Conservation (phyloP, 805 yeast genomes). For the Kluyveromyces siamensis region DNA sequence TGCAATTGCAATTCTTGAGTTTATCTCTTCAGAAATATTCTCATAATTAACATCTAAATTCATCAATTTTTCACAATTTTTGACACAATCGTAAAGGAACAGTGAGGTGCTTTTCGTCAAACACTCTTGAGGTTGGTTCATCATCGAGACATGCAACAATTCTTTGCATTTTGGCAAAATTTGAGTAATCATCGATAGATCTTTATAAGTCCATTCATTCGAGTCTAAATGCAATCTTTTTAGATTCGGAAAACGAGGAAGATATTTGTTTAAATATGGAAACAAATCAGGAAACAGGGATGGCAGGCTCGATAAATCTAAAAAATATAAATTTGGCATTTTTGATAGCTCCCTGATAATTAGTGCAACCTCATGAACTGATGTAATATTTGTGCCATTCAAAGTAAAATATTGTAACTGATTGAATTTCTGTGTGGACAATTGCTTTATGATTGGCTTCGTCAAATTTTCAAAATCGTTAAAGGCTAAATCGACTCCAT, state of each 20-base stretch:
- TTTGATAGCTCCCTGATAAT: conserved; percentile 43
- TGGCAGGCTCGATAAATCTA: conserved; percentile 69
- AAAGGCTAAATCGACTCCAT: conserved; percentile 77
- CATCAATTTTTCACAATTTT: conserved; percentile 53
- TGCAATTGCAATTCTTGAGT: conserved; percentile 66
- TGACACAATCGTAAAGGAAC: conserved; percentile 61
- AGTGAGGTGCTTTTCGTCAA: conserved; percentile 53
- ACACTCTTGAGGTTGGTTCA: conserved; percentile 41
- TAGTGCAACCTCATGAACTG: conserved; percentile 41
- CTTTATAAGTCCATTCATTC: conserved; percentile 47
- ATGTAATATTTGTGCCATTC: conserved; percentile 51
- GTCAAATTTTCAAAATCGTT: conserved; percentile 46
- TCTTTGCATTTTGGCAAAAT: conserved; percentile 59
- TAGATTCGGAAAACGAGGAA: conserved; percentile 62
- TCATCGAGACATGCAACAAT: conserved; percentile 59
- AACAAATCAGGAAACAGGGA: conserved; percentile 55
- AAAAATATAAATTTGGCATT: conserved; percentile 51
- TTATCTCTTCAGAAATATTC: conserved; percentile 49
- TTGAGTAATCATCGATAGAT: conserved; percentile 53
- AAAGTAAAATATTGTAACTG: conserved; percentile 46
- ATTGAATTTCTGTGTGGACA: conserved; percentile 11
- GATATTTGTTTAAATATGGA: conserved; percentile 46
- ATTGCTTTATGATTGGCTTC: conserved; percentile 18
- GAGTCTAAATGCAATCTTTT: conserved; percentile 64
- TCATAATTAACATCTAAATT: conserved; percentile 61